A percentile compares a stretch with the other conserved stretches of the same genome.
These are phyloP conservation scores for Linnemannia elongata DNA, from an alignment of 192 early-diverging fungal species.

Conservation along the genomic window DNA sequence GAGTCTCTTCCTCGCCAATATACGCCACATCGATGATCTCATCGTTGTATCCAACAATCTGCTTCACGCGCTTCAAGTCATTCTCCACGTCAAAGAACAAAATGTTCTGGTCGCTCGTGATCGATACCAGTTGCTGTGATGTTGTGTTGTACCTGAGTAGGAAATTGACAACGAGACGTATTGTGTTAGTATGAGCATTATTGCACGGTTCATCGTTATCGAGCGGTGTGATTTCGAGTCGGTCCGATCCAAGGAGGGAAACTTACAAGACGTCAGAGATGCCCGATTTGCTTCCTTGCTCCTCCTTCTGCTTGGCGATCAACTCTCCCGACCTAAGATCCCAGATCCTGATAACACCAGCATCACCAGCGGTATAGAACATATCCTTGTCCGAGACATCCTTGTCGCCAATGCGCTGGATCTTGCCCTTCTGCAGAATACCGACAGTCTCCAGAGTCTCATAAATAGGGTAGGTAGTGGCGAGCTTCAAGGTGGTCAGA, in stretches of 20 bases:
- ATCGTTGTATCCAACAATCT: slow-evolving; percentile 96
- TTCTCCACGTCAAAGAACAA: slow-evolving; percentile 76
- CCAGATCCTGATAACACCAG: slow-evolving; percentile 89
- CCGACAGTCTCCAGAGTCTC: slow-evolving; percentile 93
- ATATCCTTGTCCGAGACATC: slow-evolving; percentile 62
- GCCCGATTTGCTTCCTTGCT: slow-evolving; percentile 81
- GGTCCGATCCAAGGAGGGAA: not conserved
- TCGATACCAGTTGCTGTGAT: slow-evolving; percentile 72
- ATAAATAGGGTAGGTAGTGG: slow-evolving; percentile 88
- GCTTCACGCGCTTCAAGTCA: slow-evolving; percentile 73
- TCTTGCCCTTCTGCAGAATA: slow-evolving; percentile 64
- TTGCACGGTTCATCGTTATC: too few relatives aligned
- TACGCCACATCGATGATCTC: slow-evolving; percentile 92
- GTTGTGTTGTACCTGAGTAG: slow-evolving; percentile 60
- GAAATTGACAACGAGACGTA: not conserved
- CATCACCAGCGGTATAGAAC: slow-evolving; percentile 91
- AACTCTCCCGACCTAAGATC: slow-evolving; percentile 81
- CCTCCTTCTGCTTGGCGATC: slow-evolving; percentile 75
- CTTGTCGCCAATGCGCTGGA: slow-evolving; percentile 56
- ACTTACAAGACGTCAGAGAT: slow-evolving; percentile 82
- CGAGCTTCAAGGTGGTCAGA: slow-evolving; percentile 70
- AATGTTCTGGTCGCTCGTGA: slow-evolving; percentile 95
- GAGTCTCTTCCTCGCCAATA: slow-evolving; percentile 76
- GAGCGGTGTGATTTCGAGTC: too few relatives aligned
- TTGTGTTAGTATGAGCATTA: not conserved